Percentiles rank a stretch among this genome's conserved stretches.
These are phyloP conservation scores for Geranomyces variabilis DNA, from an alignment of 192 early-diverging fungal genomes.

Conservation along the genomic window DNA sequence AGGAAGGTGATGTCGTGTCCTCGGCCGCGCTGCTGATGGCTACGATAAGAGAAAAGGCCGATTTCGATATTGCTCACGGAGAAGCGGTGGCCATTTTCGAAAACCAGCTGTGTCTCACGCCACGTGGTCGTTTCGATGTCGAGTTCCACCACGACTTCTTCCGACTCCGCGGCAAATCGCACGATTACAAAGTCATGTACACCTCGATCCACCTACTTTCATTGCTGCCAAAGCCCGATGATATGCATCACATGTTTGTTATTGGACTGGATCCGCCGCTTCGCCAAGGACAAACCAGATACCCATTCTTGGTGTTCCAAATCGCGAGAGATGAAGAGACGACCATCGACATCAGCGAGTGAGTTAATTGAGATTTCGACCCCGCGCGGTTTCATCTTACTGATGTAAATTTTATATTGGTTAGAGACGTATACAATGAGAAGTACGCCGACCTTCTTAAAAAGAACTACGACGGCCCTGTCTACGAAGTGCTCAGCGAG, in stretches of 20 bases:
- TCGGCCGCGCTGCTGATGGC: slow-evolving; percentile 80
- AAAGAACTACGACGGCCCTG: slow-evolving; percentile 82
- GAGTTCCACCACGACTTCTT: slow-evolving; percentile 90
- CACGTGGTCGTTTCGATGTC: slow-evolving; percentile 94
- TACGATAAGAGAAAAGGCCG: slow-evolving; percentile 87
- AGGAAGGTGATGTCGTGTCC: slow-evolving; percentile 71
- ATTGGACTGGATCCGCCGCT: slow-evolving; percentile 94
- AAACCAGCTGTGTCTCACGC: slow-evolving; percentile 87
- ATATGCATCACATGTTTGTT: slow-evolving; percentile 89
- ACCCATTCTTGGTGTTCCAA: slow-evolving; percentile 95
- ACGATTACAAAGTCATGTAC: slow-evolving; percentile 97
- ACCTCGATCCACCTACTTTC: slow-evolving; percentile 82
- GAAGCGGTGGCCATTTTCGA: slow-evolving; percentile 90
- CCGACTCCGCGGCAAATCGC: slow-evolving; percentile 94
- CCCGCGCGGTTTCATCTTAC: background rate
- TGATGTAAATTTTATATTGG: background rate
- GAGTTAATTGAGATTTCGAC: slow-evolving; percentile 15
- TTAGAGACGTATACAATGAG: background rate
- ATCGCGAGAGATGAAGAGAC: slow-evolving; percentile 92
- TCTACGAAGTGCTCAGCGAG: slow-evolving; percentile 82
- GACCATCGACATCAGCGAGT: slow-evolving; percentile 78
- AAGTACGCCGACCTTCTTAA: slow-evolving; percentile 75
- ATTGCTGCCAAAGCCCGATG: slow-evolving; percentile 90
- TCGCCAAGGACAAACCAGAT: slow-evolving; percentile 94
- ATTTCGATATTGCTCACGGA: slow-evolving; percentile 82